A percentile compares a stretch with the other conserved stretches of the same genome.
phyloP scores from a whole-genome alignment of 2,329 filamentous ascomycete genomes.

The Ophiostoma triangulosporum region DNA sequence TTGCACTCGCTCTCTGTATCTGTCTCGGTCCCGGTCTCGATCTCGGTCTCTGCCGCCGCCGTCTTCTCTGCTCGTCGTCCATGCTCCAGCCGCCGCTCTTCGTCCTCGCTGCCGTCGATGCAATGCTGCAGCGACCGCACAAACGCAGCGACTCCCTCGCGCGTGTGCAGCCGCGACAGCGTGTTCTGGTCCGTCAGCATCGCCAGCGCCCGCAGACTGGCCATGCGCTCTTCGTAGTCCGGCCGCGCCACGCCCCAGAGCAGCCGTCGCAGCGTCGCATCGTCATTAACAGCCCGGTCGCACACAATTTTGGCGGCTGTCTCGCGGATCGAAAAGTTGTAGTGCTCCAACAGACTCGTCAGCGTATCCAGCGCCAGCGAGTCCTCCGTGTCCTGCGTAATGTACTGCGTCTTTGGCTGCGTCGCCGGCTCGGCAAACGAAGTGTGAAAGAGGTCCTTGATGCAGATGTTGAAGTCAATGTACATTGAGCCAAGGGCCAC shows the following conservation, averaged over 20 bases:
- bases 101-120: conserved; percentile 26
- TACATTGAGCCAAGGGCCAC: conserved; percentile 46
- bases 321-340: conserved; percentile 59
- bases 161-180: conserved; percentile 34
- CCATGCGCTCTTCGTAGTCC: conserved; percentile 46
- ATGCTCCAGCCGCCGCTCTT: background rate
- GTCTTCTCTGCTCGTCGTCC: background rate
- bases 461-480: conserved; percentile 41
- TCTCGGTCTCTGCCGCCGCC: background rate
- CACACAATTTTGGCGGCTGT: conserved; percentile 48
- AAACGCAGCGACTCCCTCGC: conserved; percentile 40
- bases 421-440: conserved; percentile 52
- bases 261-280: conserved; percentile 33
- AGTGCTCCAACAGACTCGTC: conserved; percentile 52
- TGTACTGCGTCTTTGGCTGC: conserved; percentile 52
- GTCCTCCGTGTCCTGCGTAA: conserved; percentile 64
- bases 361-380: conserved; percentile 53
- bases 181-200: conserved; percentile 38
- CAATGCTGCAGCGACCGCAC: conserved; percentile 47
- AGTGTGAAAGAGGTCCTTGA: conserved; percentile 28
- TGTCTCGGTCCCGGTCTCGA: background rate
- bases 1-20: background rate
- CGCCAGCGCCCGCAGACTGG: conserved; percentile 40
- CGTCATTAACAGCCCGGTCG: conserved; percentile 46
- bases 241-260: conserved; percentile 44